These are phyloP conservation scores for Scutellaria galericulata DNA, from an alignment of 257 asterid species.

Conservation along the genomic window DNA sequence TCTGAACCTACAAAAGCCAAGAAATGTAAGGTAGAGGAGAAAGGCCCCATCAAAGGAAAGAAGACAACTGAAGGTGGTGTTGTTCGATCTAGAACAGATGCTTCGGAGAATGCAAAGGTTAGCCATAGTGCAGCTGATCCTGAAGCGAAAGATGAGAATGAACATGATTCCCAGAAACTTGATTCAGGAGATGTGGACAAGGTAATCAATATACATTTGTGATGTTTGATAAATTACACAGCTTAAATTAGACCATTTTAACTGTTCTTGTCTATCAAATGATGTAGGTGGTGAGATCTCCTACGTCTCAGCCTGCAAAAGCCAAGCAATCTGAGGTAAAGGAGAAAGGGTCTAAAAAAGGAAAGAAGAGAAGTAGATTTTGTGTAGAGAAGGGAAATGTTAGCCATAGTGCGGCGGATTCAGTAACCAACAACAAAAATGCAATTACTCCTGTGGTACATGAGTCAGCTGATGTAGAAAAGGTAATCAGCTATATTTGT, in stretches of 20 bases:
- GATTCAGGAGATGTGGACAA: not conserved
- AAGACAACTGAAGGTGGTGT: not conserved
- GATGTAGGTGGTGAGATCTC: conserved; percentile 1
- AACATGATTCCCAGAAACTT: not conserved
- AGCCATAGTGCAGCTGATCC: not conserved
- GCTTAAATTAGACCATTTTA: not conserved
- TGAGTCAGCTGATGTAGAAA: not conserved
- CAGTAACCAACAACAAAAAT: too few relatives aligned
- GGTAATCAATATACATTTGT: not conserved
- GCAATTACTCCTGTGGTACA: not conserved
- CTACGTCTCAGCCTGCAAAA: not conserved
- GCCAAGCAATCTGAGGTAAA: not conserved
- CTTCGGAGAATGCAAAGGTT: not conserved
- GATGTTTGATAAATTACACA: not conserved
- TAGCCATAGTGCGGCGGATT: not conserved
- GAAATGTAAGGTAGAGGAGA: conserved; percentile 14
- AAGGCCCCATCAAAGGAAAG: not conserved
- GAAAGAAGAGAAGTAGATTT: not conserved
- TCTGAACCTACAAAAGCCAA: conserved; percentile 30
- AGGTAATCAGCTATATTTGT: too few relatives aligned
- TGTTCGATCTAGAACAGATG: not conserved
- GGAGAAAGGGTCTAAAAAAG: not conserved
- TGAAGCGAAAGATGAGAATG: not conserved
- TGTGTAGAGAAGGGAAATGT: too few relatives aligned
- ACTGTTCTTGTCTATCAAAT: not conserved